phyloP scores from a whole-genome alignment of 352 stramenopile genomes.

The Pythium utonaiense region DNA sequence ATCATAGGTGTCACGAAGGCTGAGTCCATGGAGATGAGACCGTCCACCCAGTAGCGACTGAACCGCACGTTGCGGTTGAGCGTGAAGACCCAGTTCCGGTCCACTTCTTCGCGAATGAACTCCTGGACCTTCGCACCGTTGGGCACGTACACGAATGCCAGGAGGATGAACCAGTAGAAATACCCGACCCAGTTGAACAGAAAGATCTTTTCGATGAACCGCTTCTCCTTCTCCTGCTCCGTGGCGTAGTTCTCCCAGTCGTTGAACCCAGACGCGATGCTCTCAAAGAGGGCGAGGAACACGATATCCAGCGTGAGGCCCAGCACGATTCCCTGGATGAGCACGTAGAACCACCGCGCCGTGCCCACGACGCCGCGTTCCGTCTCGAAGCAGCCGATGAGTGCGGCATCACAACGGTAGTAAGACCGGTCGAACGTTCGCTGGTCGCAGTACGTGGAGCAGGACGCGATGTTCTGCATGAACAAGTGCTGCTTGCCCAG shows the following conservation, averaged over 20 bases:
- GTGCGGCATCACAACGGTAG: slow-evolving; percentile 45
- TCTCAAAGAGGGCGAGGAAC: slow-evolving; percentile 61
- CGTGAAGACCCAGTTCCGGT: slow-evolving; percentile 36
- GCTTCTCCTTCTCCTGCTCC: slow-evolving; percentile 46
- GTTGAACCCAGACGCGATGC: slow-evolving; percentile 49
- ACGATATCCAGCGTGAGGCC: slow-evolving; percentile 60
- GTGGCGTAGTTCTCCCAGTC: slow-evolving; percentile 64
- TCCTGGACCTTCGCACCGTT: slow-evolving; percentile 45
- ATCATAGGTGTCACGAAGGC: slow-evolving; percentile 69
- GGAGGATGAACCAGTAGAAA: slow-evolving; percentile 70
- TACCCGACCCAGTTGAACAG: slow-evolving; percentile 73
- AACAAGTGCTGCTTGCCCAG: slow-evolving; percentile 45
- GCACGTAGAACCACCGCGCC: slow-evolving; percentile 61
- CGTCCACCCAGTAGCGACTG: slow-evolving; percentile 57
- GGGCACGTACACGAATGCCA: slow-evolving; percentile 61
- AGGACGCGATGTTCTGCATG: slow-evolving; percentile 45
- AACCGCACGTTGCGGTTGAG: slow-evolving; percentile 39
- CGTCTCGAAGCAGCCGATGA: slow-evolving; percentile 51
- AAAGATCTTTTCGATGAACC: slow-evolving; percentile 59
- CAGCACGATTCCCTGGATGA: slow-evolving; percentile 57
- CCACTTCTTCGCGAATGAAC: slow-evolving; percentile 38
- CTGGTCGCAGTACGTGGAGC: slow-evolving; percentile 40
- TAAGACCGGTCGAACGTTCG: slow-evolving; percentile 40
- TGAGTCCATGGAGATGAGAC: slow-evolving; percentile 58
- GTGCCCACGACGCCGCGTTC: slow-evolving; percentile 54